Conservation (phyloP, 352 stramenopile genomes). For the Pythium aristosporum region DNA sequence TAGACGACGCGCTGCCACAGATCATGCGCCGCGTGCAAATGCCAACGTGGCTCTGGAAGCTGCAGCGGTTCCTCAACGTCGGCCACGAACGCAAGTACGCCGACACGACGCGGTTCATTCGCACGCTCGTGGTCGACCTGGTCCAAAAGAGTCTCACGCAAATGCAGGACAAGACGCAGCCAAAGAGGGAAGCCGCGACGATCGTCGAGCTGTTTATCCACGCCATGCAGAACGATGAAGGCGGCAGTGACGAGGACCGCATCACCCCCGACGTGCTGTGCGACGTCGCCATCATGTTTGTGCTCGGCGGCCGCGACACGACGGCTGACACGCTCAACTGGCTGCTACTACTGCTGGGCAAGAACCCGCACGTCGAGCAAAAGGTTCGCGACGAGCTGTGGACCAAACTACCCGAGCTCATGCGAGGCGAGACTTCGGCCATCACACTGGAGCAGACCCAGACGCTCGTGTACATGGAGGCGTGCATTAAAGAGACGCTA, state of each 20-base stretch:
- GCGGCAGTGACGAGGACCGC: background rate
- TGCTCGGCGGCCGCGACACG: no score
- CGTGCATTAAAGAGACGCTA: no score
- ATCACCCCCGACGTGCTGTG: slow-evolving; percentile 32
- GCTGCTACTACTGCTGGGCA: slow-evolving; percentile 42
- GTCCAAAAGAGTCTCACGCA: slow-evolving; percentile 15
- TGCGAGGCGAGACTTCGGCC: background rate
- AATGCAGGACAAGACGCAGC: background rate
- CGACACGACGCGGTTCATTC: background rate
- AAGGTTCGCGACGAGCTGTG: slow-evolving; percentile 32
- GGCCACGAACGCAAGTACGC: slow-evolving; percentile 17
- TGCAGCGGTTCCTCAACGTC: slow-evolving; percentile 22
- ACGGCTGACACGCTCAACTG: slow-evolving; percentile 46
- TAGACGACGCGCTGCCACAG: slow-evolving; percentile 9
- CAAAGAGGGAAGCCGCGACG: slow-evolving; percentile 9
- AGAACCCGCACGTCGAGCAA: slow-evolving; percentile 34
- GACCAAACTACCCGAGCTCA: slow-evolving; percentile 24
- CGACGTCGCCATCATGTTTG: slow-evolving; percentile 50
- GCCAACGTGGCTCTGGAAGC: slow-evolving; percentile 20
- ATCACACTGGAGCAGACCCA: slow-evolving; percentile 1
- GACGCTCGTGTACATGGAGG: slow-evolving; percentile 17
- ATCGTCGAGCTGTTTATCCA: slow-evolving; percentile 29
- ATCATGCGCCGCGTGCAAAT: slow-evolving; percentile 17
- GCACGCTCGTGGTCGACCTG: slow-evolving; percentile 15
- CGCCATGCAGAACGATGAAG: no score